Percentiles rank a stretch among this genome's conserved stretches.
phyloP scores from a whole-genome alignment of 2,329 filamentous ascomycete species.

The Claviceps sp. region DNA sequence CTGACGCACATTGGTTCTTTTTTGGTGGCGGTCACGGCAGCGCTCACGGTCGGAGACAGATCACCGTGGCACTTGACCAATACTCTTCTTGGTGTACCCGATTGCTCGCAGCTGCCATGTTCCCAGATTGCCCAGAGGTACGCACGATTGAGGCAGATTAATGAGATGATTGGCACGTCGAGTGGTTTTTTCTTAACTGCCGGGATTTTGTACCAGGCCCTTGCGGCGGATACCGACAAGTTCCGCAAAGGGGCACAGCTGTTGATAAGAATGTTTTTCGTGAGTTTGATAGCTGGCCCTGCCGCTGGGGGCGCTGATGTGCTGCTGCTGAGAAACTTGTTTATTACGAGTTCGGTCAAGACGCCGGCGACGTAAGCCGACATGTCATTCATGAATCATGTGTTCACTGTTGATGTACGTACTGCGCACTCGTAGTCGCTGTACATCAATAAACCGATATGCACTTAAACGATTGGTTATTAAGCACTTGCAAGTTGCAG shows the following conservation, averaged over 20 bases:
- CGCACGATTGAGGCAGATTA: slow-evolving; percentile 8
- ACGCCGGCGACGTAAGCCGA: too few species aligned
- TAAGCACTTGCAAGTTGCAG: too few species aligned
- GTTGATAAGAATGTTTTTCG: slow-evolving; percentile 6
- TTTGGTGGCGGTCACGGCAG: slow-evolving; percentile 5
- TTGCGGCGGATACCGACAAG: background rate
- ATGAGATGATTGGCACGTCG: slow-evolving; percentile 9
- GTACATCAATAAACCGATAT: too few species aligned
- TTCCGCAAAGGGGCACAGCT: background rate
- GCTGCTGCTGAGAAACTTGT: slow-evolving; percentile 2
- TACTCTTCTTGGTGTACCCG: slow-evolving; percentile 4
- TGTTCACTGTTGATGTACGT: too few species aligned
- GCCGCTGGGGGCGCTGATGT: slow-evolving; percentile 7
- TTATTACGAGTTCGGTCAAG: background rate
- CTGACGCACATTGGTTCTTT: slow-evolving; percentile 6
- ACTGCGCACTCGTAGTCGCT: too few species aligned
- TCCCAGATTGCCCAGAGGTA: background rate
- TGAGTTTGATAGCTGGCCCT: slow-evolving; percentile 8
- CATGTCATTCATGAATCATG: too few species aligned
- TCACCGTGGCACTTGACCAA: slow-evolving; percentile 2
- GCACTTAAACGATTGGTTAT: too few species aligned
- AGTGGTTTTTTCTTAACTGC: slow-evolving; percentile 8
- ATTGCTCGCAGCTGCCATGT: background rate
- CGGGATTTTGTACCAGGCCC: background rate
- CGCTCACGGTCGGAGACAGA: background rate